Evolutionary conservation across 257 asterid genomes (phyloP), one percentile per base, ranked within the genome.

Genomic region (Plantago major): DNA sequence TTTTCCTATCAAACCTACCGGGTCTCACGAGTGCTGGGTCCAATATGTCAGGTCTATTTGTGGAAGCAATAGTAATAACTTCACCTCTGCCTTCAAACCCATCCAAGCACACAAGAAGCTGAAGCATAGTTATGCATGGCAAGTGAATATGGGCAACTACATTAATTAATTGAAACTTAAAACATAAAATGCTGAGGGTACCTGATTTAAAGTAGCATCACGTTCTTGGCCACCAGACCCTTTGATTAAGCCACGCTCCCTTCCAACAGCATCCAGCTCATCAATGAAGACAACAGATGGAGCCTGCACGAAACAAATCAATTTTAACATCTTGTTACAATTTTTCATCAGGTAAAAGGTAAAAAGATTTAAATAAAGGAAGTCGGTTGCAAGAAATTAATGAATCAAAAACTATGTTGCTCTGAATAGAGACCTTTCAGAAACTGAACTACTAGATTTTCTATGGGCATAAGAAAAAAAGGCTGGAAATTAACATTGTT

Each of bases 201-300:
- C 99, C 99, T 86, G 99, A 85, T 92, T 92, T 74, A 92, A 73
- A 58, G 99, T 92, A 50, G 99, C 97, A 73, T 89, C 99, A 55
- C 97, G 99, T 69, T 92, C 99, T 82, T 92, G 94, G 47, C 97
- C 97, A 62, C 97, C 97, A 42, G 99, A 92, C 26, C 97, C 96
- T 66, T 84, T 81, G 70, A 84, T 83, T 72, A 84, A 68, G 73
- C 99, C 99, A 74, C 97, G 95, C 60, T 81, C 95, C 59, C 99
- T 84, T 73, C 99, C 97, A 71, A 89, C 99, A 63, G 97, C 97
- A 74, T 92, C 99, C 73, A 92, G 75, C 84, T 92, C 99, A 81
- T 92, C 97, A 66, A 92, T 92, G 83, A 86, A 92, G 66, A 92
- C 99, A 60, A 92, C 95, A 62, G 99, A 84, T 58, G 97, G 99